phyloP scores from a whole-genome alignment of 768 basidiomycete genomes.

The Lyophyllum decastes region DNA sequence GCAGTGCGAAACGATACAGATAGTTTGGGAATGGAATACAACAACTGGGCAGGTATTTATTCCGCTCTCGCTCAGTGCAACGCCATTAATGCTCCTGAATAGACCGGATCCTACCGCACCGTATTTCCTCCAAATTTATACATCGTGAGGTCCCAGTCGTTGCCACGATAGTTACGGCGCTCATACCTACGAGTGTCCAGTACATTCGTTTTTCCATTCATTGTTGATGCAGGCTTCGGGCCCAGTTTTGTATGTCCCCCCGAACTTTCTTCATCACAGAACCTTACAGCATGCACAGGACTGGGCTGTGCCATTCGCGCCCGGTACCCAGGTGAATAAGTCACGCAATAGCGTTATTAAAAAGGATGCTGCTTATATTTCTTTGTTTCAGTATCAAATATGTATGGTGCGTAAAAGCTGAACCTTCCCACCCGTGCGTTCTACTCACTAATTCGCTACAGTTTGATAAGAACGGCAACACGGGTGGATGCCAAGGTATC shows the following conservation, averaged over 20 bases:
- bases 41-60: slow-evolving; percentile 38
- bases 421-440: neutral
- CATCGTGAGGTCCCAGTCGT: slow-evolving; percentile 45
- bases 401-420: slow-evolving; percentile 55
- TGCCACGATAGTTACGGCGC: neutral
- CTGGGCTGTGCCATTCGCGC: slow-evolving; percentile 59
- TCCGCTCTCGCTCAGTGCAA: neutral
- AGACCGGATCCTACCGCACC: slow-evolving; percentile 59
- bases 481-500: slow-evolving; percentile 61
- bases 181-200: slow-evolving; percentile 26
- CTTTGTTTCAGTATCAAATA: slow-evolving; percentile 52
- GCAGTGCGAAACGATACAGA: slow-evolving; percentile 46
- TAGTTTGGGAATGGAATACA: slow-evolving; percentile 39
- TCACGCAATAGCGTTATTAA: neutral
- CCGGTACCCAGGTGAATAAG: slow-evolving; percentile 50
- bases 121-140: slow-evolving; percentile 61
- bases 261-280: neutral
- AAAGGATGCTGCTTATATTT: neutral
- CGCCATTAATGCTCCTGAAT: slow-evolving; percentile 4
- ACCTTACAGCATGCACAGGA: slow-evolving; percentile 36
- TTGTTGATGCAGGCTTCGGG: slow-evolving; percentile 48
- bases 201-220: slow-evolving; percentile 50
- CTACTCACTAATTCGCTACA: slow-evolving; percentile 19
- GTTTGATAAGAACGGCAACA: slow-evolving; percentile 58
- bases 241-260: slow-evolving; percentile 45